Conservation (phyloP, 805 yeast genomes). For the Ogataea ganodermae region DNA sequence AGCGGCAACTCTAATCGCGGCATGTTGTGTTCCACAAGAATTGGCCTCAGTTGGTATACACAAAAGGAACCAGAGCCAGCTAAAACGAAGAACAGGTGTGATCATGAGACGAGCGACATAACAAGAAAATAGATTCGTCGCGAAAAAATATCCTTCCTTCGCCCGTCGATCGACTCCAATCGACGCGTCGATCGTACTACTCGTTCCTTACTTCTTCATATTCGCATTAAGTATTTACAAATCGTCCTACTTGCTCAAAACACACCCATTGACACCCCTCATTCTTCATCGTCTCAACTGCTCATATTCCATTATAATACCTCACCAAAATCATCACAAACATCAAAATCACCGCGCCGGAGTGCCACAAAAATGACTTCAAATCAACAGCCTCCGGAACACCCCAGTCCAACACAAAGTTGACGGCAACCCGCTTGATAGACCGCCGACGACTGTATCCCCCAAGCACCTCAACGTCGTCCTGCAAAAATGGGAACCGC, state of each 20-base stretch:
- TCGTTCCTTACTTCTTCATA: too few species aligned
- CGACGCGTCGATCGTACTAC: too few species aligned
- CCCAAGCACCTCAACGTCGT: conserved; percentile 3
- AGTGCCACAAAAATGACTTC: conserved; percentile 17
- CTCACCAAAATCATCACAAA: conserved; percentile 15
- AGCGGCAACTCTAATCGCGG: conserved; percentile 7
- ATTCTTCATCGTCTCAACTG: too few species aligned
- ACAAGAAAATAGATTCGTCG: background rate
- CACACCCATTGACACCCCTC: too few species aligned
- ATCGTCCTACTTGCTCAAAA: too few species aligned
- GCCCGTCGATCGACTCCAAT: background rate
- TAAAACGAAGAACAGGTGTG: background rate
- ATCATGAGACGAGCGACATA: too few species aligned
- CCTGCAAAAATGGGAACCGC: conserved; percentile 9
- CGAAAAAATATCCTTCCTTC: background rate
- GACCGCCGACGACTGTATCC: conserved; percentile 12
- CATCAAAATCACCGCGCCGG: conserved; percentile 1
- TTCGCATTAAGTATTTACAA: too few species aligned
- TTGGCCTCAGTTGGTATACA: background rate
- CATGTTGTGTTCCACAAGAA: background rate
- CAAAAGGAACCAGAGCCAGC: background rate
- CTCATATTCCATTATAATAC: conserved; percentile 24
- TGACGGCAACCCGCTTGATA: conserved; percentile 2
- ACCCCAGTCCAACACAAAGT: conserved; percentile 26
- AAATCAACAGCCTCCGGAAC: conserved; percentile 17